Evolutionary conservation across 2,329 filamentous ascomycete genomes (phyloP).

Genomic region (Tricladium varicosporioides): DNA sequence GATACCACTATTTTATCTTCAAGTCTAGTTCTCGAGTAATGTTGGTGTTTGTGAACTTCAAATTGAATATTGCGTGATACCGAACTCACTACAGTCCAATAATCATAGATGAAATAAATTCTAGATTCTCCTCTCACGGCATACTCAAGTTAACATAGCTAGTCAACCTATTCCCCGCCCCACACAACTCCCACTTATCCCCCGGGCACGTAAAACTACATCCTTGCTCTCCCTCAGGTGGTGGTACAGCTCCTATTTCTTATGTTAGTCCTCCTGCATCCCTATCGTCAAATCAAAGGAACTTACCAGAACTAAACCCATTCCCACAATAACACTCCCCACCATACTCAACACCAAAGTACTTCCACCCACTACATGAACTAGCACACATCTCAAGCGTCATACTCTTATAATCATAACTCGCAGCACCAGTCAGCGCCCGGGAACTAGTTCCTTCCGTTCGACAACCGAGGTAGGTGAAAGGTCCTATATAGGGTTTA

Average conservation of each 20-base stretch:
- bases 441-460: conserved; percentile 15
- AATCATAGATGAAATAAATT: neutral
- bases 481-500: conserved; percentile 9
- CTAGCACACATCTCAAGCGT: conserved; percentile 32
- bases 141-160: neutral
- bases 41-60: no score
- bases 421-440: conserved; percentile 10
- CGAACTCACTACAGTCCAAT: no score
- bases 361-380: conserved; percentile 32
- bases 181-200: conserved; percentile 16
- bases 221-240: conserved; percentile 8
- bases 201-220: conserved; percentile 19
- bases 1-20: conserved; percentile 5
- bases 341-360: conserved; percentile 39
- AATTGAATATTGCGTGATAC: no score
- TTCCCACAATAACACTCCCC: conserved; percentile 33
- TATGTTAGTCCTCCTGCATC: no score
- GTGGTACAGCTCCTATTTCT: neutral
- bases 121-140: neutral
- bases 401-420: conserved; percentile 27
- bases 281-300: no score
- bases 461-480: conserved; percentile 14
- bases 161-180: conserved; percentile 23
- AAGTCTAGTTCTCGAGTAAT: no score
- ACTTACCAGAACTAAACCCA: conserved; percentile 11